Base-by-base conservation (phyloP, 1,139 yeast species). In the Tardiomyces depauwii region DNA sequence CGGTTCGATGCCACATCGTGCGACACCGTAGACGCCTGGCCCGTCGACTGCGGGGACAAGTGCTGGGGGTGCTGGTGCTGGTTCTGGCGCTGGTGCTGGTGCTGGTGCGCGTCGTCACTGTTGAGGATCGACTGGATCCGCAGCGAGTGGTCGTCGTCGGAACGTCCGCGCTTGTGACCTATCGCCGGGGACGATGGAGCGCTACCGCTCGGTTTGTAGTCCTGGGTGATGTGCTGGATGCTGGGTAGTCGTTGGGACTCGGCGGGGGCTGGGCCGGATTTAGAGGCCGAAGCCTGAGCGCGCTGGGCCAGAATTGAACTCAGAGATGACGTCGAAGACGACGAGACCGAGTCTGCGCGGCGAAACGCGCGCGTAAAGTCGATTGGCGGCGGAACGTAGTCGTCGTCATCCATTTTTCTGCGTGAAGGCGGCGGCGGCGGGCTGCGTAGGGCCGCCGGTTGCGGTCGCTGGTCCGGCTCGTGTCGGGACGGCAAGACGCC, bases 361-460 rank as follows among this genome's bases (percentile, higher is more conserved):
- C n/a, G 10, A 16, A 36, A 36, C 13, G 19, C 18, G 21, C 21
- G 18, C 19, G 39, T 36, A 16, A 36, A 36, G 21, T 36, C 39
- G 14, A 36, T 36, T 14, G 39, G 39, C 11, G 39, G 39, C 18
- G 39, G 39, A 7, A 36, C 39, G 19, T 36, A 36, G 3, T 30
- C 36, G 5, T 30, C 36, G 36, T 14, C 16, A 5, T 30, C 36
- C 36, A 30, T 30, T 14, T 12, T 30, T 14, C 10, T 30, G 36
- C 36, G 36, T 11, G 36, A 11, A 30, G 16, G 36, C 4, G 25
- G 25, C 39, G 36, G 33, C 27, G 18, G 30, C 21, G 23, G 40
- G 36, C 44, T 13, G 18, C 32, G 21, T 32, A 42, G 18, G 44
- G 36, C 18, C 36, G 32, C 18, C 39, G 19, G 23, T n/a, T 41